Percentiles rank a stretch among this genome's conserved stretches.
Evolutionary conservation across 352 stramenopile species (phyloP).

Genomic region (Pythium biforme): DNA sequence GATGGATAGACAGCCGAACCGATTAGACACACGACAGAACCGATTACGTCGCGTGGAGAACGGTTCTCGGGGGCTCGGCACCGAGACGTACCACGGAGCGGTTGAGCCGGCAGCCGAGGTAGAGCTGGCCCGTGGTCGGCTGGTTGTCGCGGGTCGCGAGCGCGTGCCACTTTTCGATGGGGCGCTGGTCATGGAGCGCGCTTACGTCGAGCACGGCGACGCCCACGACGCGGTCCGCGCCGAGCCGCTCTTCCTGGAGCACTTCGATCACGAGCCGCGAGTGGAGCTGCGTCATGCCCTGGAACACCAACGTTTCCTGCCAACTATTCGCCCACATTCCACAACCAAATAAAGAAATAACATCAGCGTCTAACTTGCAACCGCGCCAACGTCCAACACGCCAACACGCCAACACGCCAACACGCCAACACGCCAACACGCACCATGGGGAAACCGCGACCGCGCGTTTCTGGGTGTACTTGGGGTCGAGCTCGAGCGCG

Average conservation of each 20-base stretch:
- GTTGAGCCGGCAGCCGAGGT: slow-evolving; percentile 45
- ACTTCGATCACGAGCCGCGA: slow-evolving; percentile 47
- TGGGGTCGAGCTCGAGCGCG: slow-evolving; percentile 25
- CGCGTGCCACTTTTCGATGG: slow-evolving; percentile 45
- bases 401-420: too few species aligned
- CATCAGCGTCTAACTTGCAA: not conserved
- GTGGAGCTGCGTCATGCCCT: slow-evolving; percentile 41
- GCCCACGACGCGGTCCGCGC: slow-evolving; percentile 42
- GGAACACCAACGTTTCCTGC: slow-evolving; percentile 47
- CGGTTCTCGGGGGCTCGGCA: too few species aligned
- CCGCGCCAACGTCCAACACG: too few species aligned
- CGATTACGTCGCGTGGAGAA: not conserved
- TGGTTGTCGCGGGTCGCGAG: slow-evolving; percentile 37
- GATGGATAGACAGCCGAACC: not conserved
- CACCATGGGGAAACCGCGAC: slow-evolving; percentile 30
- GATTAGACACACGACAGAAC: not conserved
- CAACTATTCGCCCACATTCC: slow-evolving; percentile 24
- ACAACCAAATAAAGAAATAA: not conserved
- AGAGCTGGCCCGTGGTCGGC: slow-evolving; percentile 31
- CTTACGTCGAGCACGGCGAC: slow-evolving; percentile 39
- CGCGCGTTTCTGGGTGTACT: slow-evolving; percentile 37
- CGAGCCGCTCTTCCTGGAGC: slow-evolving; percentile 60
- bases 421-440: too few species aligned
- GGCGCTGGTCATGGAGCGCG: slow-evolving; percentile 48
- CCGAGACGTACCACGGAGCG: slow-evolving; percentile 43